Percentiles rank a stretch among this genome's conserved stretches.
phyloP scores from a whole-genome alignment of 176 grass and related monocot genomes.

The Eleusine coracana region DNA sequence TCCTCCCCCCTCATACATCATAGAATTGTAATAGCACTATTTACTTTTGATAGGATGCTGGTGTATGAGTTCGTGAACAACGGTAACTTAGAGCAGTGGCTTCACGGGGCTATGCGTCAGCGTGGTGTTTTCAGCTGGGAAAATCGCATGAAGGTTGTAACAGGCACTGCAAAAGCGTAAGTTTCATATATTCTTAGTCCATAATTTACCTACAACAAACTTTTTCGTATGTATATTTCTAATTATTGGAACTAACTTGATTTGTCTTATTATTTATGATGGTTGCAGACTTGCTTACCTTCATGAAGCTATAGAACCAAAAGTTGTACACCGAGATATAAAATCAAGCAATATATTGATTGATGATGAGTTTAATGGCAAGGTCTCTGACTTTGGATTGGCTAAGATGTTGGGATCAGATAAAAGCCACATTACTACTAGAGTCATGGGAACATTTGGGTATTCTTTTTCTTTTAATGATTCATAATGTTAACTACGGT shows the following conservation, averaged over 20 bases:
- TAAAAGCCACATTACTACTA: constrained; percentile 93
- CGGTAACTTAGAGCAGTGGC: constrained; percentile 98
- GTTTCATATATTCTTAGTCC: constrained; percentile 30
- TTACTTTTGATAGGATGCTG: constrained; percentile 63
- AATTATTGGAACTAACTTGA: constrained; percentile 17
- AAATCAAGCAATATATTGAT: constrained; percentile 99
- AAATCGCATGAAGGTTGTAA: constrained; percentile 92
- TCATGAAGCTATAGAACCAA: constrained; percentile 99
- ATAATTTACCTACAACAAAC: constrained; percentile 1
- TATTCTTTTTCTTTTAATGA: constrained; percentile 24
- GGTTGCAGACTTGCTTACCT: constrained; percentile 89
- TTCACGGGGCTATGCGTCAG: constrained; percentile 91
- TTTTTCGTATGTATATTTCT: neutral
- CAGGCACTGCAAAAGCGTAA: constrained; percentile 97
- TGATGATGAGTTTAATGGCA: constrained; percentile 92
- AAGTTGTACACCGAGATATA: constrained; percentile 98
- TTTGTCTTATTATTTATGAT: constrained; percentile 28
- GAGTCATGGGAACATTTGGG: constrained; percentile 99
- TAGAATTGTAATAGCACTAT: neutral
- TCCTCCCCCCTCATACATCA: neutral
- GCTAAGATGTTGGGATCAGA: constrained; percentile 94
- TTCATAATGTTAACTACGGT: neutral
- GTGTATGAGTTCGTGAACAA: constrained; percentile 98
- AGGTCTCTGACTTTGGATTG: constrained; percentile 95
- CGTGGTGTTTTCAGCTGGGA: constrained; percentile 86